Base-by-base conservation (phyloP, 2,329 filamentous ascomycete genomes). In the Microascus cirrosus region DNA sequence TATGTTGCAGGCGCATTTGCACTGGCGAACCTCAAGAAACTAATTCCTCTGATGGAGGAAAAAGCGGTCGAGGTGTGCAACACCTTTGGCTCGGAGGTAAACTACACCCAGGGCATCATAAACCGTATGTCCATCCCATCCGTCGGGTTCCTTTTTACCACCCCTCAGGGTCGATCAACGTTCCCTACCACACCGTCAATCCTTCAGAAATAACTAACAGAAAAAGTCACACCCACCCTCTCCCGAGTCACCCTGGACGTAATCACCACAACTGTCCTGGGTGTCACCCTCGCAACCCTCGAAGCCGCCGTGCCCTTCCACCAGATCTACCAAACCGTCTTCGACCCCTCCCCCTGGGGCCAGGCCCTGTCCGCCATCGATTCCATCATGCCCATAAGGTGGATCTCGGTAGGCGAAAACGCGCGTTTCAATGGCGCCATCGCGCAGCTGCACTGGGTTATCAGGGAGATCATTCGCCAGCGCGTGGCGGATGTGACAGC, bases 321-420 rank as follows among this genome's bases (percentile, higher is more conserved):
- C 59, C 60, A 68, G 15, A 63, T 62, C 42, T 70, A 69, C 58
- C 62, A 65, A 35, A 59, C 61, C 12, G 62, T 66, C 51, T 65
- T 67, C 53, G 61, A 65, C 18, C 65, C 65, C 7, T 48, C 62
- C 22, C 54, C 60, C 5, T 52, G 65, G 2, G 64, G 65, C 7
- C 60, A 62, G 45, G 24, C 64, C 0, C 62, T 68, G n/a, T 61
- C 65, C 13, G 63, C 68, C 25, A 65, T 70, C 1, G 65, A 68
- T 42, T 65, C 66, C 2, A 61, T 71, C 34, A 35, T 72, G 13
- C 71, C 71, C 0, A 65, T 72, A 20, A 64, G 70, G n/a, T 69
- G 67, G 62, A 64, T 73, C 10, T 73, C 72, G 0, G 53, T 75
- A 6, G 63, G 68, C 50, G 69, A 69, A 32, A 73, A 73, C 55